Percentiles rank a stretch among this genome's conserved stretches.
Conservation (phyloP, 2,329 filamentous ascomycete genomes). For the Calonectria ilicicola region DNA sequence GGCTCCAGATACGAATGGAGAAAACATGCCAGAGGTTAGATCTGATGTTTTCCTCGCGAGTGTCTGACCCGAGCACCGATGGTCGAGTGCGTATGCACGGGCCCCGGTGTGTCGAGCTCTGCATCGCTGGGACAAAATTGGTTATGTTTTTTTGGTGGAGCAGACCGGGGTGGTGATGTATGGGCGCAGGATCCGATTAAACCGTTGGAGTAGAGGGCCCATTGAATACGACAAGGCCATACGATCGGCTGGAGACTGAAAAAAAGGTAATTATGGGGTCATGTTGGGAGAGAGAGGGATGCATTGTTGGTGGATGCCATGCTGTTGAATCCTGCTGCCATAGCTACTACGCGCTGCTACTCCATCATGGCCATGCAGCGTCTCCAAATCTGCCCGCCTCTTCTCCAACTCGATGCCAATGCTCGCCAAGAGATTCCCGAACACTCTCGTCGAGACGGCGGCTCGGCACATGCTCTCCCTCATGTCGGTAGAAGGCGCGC, state of each 20-base stretch:
- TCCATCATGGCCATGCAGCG: neutral
- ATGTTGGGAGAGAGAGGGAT: neutral
- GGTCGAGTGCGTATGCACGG: neutral
- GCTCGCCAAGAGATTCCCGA: slow-evolving; percentile 1
- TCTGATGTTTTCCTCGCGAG: slow-evolving; percentile 15
- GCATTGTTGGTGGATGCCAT: neutral
- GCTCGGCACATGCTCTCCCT: neutral
- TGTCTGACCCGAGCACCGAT: slow-evolving; percentile 15
- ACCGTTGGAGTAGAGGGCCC: neutral
- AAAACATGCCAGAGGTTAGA: neutral
- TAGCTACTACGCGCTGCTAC: neutral
- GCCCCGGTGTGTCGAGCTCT: neutral
- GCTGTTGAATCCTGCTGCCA: neutral
- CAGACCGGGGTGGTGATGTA: neutral
- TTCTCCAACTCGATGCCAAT: slow-evolving; percentile 7
- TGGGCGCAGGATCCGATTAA: neutral
- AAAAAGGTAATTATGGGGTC: neutral
- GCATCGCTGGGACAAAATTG: slow-evolving; percentile 8
- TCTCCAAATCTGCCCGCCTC: neutral
- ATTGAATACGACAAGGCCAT: neutral
- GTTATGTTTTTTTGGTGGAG: slow-evolving; percentile 1
- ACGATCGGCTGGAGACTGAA: neutral
- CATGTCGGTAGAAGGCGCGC: neutral
- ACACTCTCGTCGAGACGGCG: neutral
- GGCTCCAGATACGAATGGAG: neutral